Conservation (phyloP, 345 rosid genomes). For the Xanthoceras sorbifolium region DNA sequence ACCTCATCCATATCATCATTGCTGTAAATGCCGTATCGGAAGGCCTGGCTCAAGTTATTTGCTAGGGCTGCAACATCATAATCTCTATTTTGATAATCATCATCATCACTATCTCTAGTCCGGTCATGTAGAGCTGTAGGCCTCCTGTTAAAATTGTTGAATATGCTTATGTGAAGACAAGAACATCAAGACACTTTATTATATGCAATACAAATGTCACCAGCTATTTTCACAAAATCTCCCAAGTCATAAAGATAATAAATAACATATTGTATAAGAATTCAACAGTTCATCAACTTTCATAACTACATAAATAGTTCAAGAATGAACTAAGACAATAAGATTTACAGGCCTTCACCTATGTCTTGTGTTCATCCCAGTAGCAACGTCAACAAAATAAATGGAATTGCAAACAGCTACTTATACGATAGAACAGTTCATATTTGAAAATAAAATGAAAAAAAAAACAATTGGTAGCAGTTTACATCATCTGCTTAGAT, state of each 20-base stretch:
- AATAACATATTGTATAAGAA: neutral
- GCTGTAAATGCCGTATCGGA: conserved; percentile 79
- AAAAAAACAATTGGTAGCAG: neutral
- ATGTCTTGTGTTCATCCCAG: neutral
- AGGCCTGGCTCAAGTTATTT: conserved; percentile 90
- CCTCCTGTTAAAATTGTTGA: conserved; percentile 58
- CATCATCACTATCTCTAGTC: conserved; percentile 86
- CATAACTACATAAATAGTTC: neutral
- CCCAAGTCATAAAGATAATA: neutral
- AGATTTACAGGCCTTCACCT: neutral
- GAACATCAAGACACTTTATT: neutral
- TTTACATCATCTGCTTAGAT: neutral
- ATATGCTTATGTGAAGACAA: conserved; percentile 1
- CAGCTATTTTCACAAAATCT: neutral
- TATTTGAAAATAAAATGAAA: neutral
- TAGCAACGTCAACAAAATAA: neutral
- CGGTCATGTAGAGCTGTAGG: conserved; percentile 84
- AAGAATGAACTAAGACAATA: neutral
- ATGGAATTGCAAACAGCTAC: neutral
- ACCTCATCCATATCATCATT: conserved; percentile 87
- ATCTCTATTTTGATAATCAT: conserved; percentile 92
- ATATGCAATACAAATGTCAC: conserved; percentile 1
- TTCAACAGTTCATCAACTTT: neutral
- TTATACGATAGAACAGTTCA: neutral
- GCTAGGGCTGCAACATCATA: conserved; percentile 93